phyloP scores from a whole-genome alignment of 306 rosid species.

The Quercus parvula region DNA sequence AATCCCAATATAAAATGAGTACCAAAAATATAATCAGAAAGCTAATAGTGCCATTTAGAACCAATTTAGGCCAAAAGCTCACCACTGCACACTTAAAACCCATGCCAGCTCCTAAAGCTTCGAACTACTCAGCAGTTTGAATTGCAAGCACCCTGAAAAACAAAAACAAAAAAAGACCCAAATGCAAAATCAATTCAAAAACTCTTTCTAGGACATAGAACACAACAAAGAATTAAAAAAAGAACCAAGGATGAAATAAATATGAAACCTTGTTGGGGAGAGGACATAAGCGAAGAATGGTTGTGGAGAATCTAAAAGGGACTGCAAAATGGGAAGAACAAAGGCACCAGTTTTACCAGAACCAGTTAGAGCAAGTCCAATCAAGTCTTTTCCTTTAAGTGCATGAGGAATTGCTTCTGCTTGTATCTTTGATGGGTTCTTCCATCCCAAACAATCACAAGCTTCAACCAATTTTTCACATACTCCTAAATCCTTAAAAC shows the following conservation, averaged over 20 bases:
- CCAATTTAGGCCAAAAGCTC: conserved; percentile 26
- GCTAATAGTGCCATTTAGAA: too few relatives aligned
- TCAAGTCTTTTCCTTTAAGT: conserved; percentile 77
- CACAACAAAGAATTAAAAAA: too few relatives aligned
- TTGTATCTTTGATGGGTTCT: conserved; percentile 58
- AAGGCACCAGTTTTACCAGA: conserved; percentile 93
- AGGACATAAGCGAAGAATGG: conserved; percentile 73
- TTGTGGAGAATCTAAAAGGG: conserved; percentile 59
- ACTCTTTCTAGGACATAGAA: neutral
- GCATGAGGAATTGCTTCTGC: conserved; percentile 70
- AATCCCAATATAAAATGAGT: too few relatives aligned
- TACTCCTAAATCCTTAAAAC: conserved; percentile 61
- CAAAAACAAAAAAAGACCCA: conserved; percentile 6
- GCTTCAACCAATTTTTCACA: conserved; percentile 56
- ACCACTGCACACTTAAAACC: conserved; percentile 84
- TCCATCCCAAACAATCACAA: conserved; percentile 72
- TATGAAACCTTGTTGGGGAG: conserved; percentile 60
- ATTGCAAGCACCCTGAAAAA: conserved; percentile 84
- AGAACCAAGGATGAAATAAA: neutral
- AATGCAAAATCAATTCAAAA: neutral
- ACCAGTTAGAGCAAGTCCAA: conserved; percentile 86
- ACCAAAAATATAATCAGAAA: neutral
- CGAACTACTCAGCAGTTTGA: conserved; percentile 84
- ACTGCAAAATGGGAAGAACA: conserved; percentile 86
- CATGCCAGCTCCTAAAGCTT: conserved; percentile 73